These are phyloP conservation scores for Tuber brumale DNA, from an alignment of 495 filamentous ascomycete species.

Conservation along the genomic window DNA sequence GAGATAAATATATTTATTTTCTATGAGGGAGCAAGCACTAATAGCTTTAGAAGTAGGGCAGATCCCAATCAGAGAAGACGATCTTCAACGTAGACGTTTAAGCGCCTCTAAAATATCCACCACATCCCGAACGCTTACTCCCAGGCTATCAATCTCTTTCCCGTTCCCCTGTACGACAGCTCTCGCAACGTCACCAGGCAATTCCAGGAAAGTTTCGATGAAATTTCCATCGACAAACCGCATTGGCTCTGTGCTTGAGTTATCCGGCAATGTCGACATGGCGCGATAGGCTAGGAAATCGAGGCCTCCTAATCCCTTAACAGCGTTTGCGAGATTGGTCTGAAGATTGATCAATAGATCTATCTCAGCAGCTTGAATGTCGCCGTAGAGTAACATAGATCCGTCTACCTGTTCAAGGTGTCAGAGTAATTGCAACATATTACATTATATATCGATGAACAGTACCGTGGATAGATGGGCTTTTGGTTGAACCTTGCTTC, in stretches of 20 bases:
- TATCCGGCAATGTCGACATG: constrained; percentile 59
- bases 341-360: constrained; percentile 83
- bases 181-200: constrained; percentile 57
- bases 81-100: constrained; percentile 57
- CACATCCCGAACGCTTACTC: constrained; percentile 63
- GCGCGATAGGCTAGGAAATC: constrained; percentile 71
- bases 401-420: constrained; percentile 64
- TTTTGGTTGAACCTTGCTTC: constrained; percentile 49
- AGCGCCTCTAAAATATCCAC: constrained; percentile 66
- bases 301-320: constrained; percentile 63
- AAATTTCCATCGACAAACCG: constrained; percentile 91
- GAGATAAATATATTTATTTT: background rate
- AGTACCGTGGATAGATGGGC: constrained; percentile 87
- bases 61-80: background rate
- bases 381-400: constrained; percentile 79
- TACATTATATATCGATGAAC: constrained; percentile 14
- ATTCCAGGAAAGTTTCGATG: constrained; percentile 74
- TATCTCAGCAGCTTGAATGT: constrained; percentile 61
- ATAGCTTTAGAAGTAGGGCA: background rate
- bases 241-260: constrained; percentile 67
- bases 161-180: constrained; percentile 53
- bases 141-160: constrained; percentile 51
- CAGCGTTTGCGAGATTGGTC: constrained; percentile 51
- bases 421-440: constrained; percentile 32
- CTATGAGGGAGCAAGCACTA: background rate